Evolutionary conservation across 768 basidiomycete genomes (phyloP), one percentile per base, ranked within the genome.

Genomic region (Ramaria rubella): DNA sequence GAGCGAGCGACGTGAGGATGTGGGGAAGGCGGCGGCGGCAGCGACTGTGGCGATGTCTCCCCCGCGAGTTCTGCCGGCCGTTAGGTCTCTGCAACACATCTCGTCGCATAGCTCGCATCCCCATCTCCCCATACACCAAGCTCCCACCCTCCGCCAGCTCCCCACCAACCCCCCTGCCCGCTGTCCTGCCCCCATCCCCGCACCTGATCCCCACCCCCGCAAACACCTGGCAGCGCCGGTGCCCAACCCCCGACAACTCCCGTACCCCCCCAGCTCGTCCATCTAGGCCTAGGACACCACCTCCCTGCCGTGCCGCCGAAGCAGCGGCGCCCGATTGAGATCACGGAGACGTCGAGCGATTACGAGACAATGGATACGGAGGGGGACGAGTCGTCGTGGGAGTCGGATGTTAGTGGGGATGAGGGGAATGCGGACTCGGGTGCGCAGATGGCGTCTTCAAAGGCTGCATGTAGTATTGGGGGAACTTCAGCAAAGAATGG

Each of bases 361-460:
- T 46, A 45, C 29, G 24, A 38, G 27, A 48, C 42, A 5, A 55
- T 44, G 7, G 54, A 55, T 33, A 55, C 54, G 19, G 52, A 42
- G 3, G 52, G 17, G 5, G 52, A 54, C 5, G 45, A 24, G 23
- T 51, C 67, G 5, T 78, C 77, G 2, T 78, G 77, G 45, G 78
- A 81, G 26, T 79, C 68, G 54, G 77, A 77, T 61, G 49, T n/a
- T 31, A 27, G 19, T 15, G 58, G 8, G 3, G 58, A 60, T 46
- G 34, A 61, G 19, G 46, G 21, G n/a, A 26, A 57, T 21, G 55
- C n/a, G n/a, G n/a, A n/a, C n/a, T n/a, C n/a, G n/a, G 14, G n/a
- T 38, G 36, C n/a, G n/a, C 36, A 38, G 36, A 38, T n/a, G 36
- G 36, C 36, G n/a, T 38, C n/a, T n/a, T n/a, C 48, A 29, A 12